Percentiles rank a stretch among this genome's conserved stretches.
Conservation (phyloP, 345 rosid species). For the Erysimum cheiranthoides region DNA sequence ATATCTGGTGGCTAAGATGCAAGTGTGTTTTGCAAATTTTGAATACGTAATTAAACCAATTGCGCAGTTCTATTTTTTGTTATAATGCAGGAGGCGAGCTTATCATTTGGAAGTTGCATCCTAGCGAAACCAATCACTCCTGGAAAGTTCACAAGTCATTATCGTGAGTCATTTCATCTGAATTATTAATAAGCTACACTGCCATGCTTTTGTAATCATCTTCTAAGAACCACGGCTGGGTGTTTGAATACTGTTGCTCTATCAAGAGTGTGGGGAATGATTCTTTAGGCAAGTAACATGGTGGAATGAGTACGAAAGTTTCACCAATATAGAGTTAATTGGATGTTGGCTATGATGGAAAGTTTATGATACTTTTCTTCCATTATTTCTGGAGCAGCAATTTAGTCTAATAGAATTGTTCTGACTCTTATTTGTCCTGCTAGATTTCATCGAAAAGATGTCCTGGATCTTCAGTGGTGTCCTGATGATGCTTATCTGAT, state of each 20-base stretch:
- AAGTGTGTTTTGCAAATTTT: background rate
- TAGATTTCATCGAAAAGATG: conserved; percentile 96
- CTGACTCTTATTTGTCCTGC: conserved; percentile 4
- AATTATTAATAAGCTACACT: background rate
- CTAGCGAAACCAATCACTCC: conserved; percentile 68
- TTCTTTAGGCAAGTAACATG: conserved; percentile 10
- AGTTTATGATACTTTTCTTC: background rate
- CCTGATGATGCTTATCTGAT: conserved; percentile 72
- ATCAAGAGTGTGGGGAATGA: background rate
- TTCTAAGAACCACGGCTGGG: background rate
- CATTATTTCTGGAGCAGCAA: background rate
- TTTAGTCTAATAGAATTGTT: background rate
- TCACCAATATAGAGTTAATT: background rate
- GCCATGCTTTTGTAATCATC: background rate
- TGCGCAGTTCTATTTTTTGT: background rate
- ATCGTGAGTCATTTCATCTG: conserved; percentile 59
- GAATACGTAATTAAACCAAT: background rate
- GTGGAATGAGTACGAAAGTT: conserved; percentile 3
- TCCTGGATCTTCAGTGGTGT: conserved; percentile 94
- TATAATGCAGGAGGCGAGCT: conserved; percentile 81
- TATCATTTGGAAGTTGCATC: conserved; percentile 82
- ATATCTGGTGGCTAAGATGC: conserved; percentile 10
- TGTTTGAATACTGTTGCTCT: background rate
- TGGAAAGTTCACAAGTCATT: conserved; percentile 89
- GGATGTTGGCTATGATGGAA: background rate